A percentile compares a stretch with the other conserved stretches of the same genome.
These are phyloP conservation scores for Mrakia blollopis DNA, from an alignment of 768 basidiomycete species.

Conservation along the genomic window DNA sequence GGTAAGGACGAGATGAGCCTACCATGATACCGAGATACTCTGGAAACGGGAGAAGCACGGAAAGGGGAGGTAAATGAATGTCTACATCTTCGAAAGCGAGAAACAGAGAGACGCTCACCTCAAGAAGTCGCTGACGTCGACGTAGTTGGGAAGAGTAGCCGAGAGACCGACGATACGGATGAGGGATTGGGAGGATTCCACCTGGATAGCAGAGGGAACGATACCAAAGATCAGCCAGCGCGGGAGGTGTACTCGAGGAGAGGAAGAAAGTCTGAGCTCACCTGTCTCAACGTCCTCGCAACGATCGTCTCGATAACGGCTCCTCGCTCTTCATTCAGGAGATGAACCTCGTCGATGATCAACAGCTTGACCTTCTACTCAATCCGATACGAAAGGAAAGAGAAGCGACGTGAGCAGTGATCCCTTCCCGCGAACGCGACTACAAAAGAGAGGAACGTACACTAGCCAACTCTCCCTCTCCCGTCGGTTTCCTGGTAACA, in stretches of 20 bases:
- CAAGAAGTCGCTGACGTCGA: conserved; percentile 92
- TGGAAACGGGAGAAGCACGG: not conserved
- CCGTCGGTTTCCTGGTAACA: conserved; percentile 91
- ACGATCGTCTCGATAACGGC: conserved; percentile 98
- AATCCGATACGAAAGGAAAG: not conserved
- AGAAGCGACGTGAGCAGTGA: not conserved
- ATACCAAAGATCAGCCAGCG: no score
- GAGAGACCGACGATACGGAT: conserved; percentile 92
- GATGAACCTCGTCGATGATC: conserved; percentile 95
- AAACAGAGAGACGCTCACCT: conserved; percentile 52
- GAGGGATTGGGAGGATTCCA: conserved; percentile 91
- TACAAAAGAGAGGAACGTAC: conserved; percentile 49
- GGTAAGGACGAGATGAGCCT: not conserved
- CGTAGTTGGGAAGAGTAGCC: conserved; percentile 93
- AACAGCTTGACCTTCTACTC: conserved; percentile 79
- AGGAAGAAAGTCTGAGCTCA: conserved; percentile 37
- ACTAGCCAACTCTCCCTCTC: conserved; percentile 92
- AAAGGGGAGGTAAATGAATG: not conserved
- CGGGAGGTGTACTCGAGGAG: not conserved
- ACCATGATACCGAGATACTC: conserved; percentile 30
- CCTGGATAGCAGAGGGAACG: conserved; percentile 50
- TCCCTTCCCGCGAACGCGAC: not conserved
- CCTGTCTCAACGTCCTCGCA: conserved; percentile 87
- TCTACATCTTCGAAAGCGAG: not conserved
- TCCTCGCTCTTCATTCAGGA: conserved; percentile 94